Conservation (phyloP, 352 stramenopile species). For the Globisporangium orthogonon region DNA sequence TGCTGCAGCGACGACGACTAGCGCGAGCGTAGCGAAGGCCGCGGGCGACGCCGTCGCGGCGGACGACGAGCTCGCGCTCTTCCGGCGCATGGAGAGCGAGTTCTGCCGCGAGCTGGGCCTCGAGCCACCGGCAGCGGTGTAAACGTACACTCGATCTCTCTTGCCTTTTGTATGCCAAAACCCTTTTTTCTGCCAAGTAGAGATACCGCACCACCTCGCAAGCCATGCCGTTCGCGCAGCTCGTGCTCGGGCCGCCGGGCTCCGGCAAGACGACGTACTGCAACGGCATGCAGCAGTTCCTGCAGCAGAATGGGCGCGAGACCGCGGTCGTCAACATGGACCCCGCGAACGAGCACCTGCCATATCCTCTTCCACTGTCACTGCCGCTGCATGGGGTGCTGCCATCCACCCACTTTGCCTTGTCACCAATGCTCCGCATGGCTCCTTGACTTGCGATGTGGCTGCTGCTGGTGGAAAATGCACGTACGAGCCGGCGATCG, state of each 20-base stretch:
- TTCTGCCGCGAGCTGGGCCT: conserved; percentile 69
- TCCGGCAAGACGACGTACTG: conserved; percentile 99
- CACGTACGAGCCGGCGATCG: conserved; percentile 70
- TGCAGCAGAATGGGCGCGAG: conserved; percentile 56
- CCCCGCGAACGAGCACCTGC: conserved; percentile 93
- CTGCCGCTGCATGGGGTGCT: not conserved
- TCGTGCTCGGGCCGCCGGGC: conserved; percentile 67
- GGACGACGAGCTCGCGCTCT: conserved; percentile 64
- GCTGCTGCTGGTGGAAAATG: not conserved
- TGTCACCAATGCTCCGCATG: not conserved
- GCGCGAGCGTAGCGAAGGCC: not conserved
- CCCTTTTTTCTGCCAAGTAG: not conserved
- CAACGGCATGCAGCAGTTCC: conserved; percentile 95
- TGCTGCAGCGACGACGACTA: not conserved
- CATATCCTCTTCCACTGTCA: conserved; percentile 18
- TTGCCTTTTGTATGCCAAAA: not conserved
- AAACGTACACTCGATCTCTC: not conserved
- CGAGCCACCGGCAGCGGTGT: conserved; percentile 18
- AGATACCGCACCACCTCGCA: not conserved
- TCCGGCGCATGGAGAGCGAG: conserved; percentile 75
- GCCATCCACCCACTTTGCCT: not conserved
- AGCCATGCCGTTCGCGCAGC: conserved; percentile 69
- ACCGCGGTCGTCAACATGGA: conserved; percentile 97
- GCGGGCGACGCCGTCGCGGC: conserved; percentile 1
- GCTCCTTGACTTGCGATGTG: conserved; percentile 4